These are phyloP conservation scores for Wickerhamomyces chaumierensis DNA, from an alignment of 805 yeast species.

Conservation along the genomic window DNA sequence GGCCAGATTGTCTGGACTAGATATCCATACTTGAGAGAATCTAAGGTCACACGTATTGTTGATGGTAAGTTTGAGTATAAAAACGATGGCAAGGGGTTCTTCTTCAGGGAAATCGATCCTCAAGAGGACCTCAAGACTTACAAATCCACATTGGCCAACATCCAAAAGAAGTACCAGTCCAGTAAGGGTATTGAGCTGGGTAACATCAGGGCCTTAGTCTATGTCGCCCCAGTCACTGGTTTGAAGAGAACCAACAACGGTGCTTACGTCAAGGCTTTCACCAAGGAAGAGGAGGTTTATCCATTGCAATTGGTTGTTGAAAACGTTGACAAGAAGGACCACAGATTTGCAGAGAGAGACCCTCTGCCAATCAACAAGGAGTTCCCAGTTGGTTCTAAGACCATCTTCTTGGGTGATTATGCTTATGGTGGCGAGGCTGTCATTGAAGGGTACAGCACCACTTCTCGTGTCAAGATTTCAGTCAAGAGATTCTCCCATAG, in stretches of 20 bases:
- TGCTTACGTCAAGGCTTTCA: conserved; percentile 65
- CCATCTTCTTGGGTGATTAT: conserved; percentile 71
- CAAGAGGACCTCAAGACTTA: conserved; percentile 39
- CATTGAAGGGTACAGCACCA: conserved; percentile 46
- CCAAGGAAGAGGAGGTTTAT: conserved; percentile 37
- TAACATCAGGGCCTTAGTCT: conserved; percentile 43
- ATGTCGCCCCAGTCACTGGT: conserved; percentile 72
- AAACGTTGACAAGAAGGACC: conserved; percentile 60
- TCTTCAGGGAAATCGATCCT: conserved; percentile 29
- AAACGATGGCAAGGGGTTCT: conserved; percentile 17
- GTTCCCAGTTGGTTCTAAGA: conserved; percentile 62
- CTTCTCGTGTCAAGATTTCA: conserved; percentile 34
- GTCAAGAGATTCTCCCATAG: conserved; percentile 38
- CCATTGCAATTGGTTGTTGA: conserved; percentile 82
- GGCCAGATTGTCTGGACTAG: conserved; percentile 59
- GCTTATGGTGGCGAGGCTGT: conserved; percentile 79
- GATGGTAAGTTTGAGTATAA: conserved; percentile 43
- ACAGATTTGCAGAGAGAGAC: conserved; percentile 57
- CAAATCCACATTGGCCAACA: conserved; percentile 26
- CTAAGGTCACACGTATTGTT: conserved; percentile 50
- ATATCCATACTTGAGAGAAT: conserved; percentile 90
- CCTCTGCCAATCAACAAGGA: conserved; percentile 75
- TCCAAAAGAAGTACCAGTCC: conserved; percentile 32
- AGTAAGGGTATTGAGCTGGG: conserved; percentile 55
- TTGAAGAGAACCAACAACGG: conserved; percentile 59